Conservation (phyloP, 2,329 filamentous ascomycete species). For the Xylaria sp. region DNA sequence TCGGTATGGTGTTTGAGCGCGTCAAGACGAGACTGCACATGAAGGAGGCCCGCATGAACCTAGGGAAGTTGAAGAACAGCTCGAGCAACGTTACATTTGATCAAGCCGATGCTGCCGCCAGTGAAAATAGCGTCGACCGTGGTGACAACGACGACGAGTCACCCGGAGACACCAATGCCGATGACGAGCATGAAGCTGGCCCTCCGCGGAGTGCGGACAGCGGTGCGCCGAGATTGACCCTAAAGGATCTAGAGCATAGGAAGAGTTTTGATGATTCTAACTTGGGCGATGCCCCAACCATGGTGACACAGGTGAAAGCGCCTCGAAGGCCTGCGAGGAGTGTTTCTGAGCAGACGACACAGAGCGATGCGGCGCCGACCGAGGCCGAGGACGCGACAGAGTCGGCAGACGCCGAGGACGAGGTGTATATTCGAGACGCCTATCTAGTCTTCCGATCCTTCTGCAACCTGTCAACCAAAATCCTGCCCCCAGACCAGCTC, state of each 20-base stretch:
- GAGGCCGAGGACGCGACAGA: conserved; percentile 65
- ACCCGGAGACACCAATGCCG: conserved; percentile 42
- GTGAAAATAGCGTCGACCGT: conserved; percentile 40
- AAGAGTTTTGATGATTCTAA: conserved; percentile 73
- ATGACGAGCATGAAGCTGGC: conserved; percentile 36
- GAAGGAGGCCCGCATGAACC: conserved; percentile 77
- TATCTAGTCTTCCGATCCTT: conserved; percentile 97
- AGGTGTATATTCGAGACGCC: conserved; percentile 95
- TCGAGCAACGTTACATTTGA: conserved; percentile 60
- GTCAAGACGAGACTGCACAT: conserved; percentile 85
- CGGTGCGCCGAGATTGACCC: conserved; percentile 61
- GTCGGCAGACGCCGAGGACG: conserved; percentile 75
- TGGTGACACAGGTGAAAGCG: conserved; percentile 67
- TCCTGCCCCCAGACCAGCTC: conserved; percentile 85
- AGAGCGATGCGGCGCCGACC: conserved; percentile 55
- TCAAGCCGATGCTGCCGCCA: conserved; percentile 47
- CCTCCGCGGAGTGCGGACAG: conserved; percentile 42
- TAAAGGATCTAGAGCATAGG: conserved; percentile 70
- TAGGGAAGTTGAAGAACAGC: conserved; percentile 57
- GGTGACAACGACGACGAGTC: conserved; percentile 41
- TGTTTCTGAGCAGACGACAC: conserved; percentile 56
- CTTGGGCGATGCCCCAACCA: conserved; percentile 69
- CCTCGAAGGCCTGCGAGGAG: conserved; percentile 51
- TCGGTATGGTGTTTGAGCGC: conserved; percentile 95
- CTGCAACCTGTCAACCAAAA: conserved; percentile 95